These are phyloP conservation scores for Podosphaera aphanis DNA, from an alignment of 2,329 filamentous ascomycete genomes.

Conservation along the genomic window DNA sequence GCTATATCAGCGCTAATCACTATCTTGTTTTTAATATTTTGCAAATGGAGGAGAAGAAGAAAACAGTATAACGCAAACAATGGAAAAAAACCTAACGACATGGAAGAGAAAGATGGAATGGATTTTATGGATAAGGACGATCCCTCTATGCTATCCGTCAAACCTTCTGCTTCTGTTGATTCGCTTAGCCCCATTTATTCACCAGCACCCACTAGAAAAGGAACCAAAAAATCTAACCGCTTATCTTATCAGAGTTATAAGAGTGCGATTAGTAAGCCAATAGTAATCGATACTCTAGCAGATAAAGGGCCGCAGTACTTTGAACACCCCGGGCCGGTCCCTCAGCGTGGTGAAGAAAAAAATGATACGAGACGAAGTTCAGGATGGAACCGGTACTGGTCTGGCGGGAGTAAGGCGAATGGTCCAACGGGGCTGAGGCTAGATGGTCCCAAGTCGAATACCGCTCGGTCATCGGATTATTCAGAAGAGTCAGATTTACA, in stretches of 20 bases:
- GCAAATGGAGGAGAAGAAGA: conserved; percentile 36
- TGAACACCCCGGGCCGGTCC: background rate
- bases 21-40: conserved; percentile 37
- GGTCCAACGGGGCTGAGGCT: conserved; percentile 33
- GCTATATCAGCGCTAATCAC: conserved; percentile 35
- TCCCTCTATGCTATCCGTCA: conserved; percentile 15
- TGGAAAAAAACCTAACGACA: conserved; percentile 20
- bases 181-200: too few relatives aligned
- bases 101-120: conserved; percentile 33
- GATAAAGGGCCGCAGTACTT: background rate
- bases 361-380: conserved; percentile 29
- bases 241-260: conserved; percentile 29
- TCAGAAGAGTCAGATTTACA: conserved; percentile 42
- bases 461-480: conserved; percentile 26
- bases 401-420: conserved; percentile 44
- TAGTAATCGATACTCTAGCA: conserved; percentile 22
- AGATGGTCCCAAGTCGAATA: conserved; percentile 22
- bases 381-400: conserved; percentile 60
- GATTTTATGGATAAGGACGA: conserved; percentile 23
- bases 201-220: too few relatives aligned
- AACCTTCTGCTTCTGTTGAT: too few relatives aligned
- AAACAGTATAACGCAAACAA: conserved; percentile 25
- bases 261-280: conserved; percentile 35
- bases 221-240: too few relatives aligned
- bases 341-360: conserved; percentile 15